Evolutionary conservation across 768 basidiomycete species (phyloP), one percentile per base, ranked within the genome.

Genomic region (Leccinum ochraceum): DNA sequence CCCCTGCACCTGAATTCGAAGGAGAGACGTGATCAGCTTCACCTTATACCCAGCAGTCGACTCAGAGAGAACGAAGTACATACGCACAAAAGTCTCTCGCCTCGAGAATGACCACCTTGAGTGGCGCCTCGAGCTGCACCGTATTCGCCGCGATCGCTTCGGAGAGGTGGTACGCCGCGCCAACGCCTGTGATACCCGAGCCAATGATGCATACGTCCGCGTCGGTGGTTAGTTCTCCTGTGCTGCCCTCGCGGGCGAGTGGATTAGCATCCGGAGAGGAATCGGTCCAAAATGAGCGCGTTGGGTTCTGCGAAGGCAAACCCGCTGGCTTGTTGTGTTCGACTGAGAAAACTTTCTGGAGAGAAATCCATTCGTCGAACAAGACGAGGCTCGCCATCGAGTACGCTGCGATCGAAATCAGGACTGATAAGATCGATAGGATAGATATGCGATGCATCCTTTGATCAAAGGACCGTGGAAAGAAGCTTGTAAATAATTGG

Each of bases 61-160:
- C 22, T n/a, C 28, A 32, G 5, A 11, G 17, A 30, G 26, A 10
- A 9, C 9, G 54, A 14, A 48, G 28, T 59, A 60, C 6, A 59
- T 51, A 79, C 90, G 75, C 24, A 93, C 94, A 90, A 72, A 95
- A 89, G 68, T 92, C 88, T 66, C 95, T 78, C 4, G 93, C 95
- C 69, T 96, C 94, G 9, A 97, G 72, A 13, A 95, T 77, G 17
- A 87, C 84, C 1, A 87, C 79, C 32, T 76, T 84, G 49, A 83
- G 62, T 17, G 78, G 67, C 44, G 64, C 65, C 36, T 61, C 57
- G 39, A 53, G 50, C 24, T 39, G 9, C 16, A 17, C n/a, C n/a
- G 42, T n/a, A 39, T 28, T 22, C 7, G 62, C 44, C 60, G 22
- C 22, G 42, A 55, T 65, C 8, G 66, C 64, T 54, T 78, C 76